phyloP scores from a whole-genome alignment of 208 protist species.

The Leishmania turanica region DNA sequence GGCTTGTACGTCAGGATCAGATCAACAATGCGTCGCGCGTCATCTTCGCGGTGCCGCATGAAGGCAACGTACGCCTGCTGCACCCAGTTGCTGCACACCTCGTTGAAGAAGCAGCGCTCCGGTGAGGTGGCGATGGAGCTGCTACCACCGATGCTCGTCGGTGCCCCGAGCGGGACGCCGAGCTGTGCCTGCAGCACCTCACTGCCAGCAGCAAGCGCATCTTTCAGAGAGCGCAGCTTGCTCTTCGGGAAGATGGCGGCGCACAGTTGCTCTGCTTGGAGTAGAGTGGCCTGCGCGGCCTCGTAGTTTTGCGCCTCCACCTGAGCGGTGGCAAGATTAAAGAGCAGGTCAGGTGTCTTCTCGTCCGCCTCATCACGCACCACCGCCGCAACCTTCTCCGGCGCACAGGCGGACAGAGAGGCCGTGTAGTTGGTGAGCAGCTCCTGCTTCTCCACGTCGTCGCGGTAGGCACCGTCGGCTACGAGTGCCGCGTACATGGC shows the following conservation, averaged over 20 bases:
- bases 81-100: conserved; percentile 78
- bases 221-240: conserved; percentile 46
- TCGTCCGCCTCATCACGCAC: conserved; percentile 53
- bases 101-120: conserved; percentile 79
- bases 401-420: conserved; percentile 42
- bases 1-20: conserved; percentile 63
- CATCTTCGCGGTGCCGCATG: conserved; percentile 46
- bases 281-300: conserved; percentile 53
- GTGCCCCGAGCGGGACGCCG: conserved; percentile 18
- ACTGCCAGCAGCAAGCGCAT: conserved; percentile 42
- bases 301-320: conserved; percentile 59
- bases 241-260: conserved; percentile 48
- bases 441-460: conserved; percentile 79
- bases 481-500: conserved; percentile 68
- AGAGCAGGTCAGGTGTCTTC: conserved; percentile 73
- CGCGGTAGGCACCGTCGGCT: conserved; percentile 43
- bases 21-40: conserved; percentile 47
- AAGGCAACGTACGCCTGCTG: conserved; percentile 81
- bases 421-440: conserved; percentile 80
- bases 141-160: not conserved
- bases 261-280: conserved; percentile 69
- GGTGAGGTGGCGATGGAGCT: conserved; percentile 17
- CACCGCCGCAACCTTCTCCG: conserved; percentile 45
- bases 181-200: conserved; percentile 37
- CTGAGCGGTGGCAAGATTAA: conserved; percentile 79